Base-by-base conservation (phyloP, 345 rosid genomes). In the Populus deltoides region DNA sequence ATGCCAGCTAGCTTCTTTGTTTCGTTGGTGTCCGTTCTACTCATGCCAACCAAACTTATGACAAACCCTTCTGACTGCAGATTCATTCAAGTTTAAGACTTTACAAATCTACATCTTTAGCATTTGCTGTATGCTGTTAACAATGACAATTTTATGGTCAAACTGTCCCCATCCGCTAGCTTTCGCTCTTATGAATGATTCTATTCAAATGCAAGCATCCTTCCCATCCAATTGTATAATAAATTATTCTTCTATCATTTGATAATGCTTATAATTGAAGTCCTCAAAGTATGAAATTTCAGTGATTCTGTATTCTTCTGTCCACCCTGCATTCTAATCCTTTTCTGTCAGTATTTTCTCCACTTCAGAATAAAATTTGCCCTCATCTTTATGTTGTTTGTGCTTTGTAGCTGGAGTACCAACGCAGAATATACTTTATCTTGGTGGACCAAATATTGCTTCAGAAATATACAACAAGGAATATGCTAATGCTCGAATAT, bases 401-500 rank as follows among this genome's bases (percentile, higher is more conserved):
- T 72, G 43, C 67, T 66, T 72, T 53, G 81, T 85, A 95, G 99
- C 98, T 85, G 97, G 93, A 74, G 89, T 92, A 47, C 90, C 86
- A 0, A 74, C 86, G 80, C 98, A 93, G 78, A 93, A 96, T 79
- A 88, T 96, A 63, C 84, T 93, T 61, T 96, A 96, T 83, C 98
- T 96, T 35, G 99, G 99, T 68, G 99, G 98, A 81, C 99, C 99
- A 1, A 96, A 96, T 84, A 96, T 96, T 75, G 99, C 98, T 45
- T 89, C 99, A 9, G 99, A 96, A 79, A 93, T 96, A 43, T 92
- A 96, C 87, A 90, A 93, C 80, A 91, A 84, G 78, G 99, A 96
- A 77, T 96, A 96, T 79, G 99, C 98, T 22, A 93, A 96, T 90
- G 99, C 99, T 71, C 89, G 99, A 83, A 93, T 96, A 79, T 96